Evolutionary conservation across 148 eudicot genomes (phyloP).

Genomic region (Camellia sinensis): DNA sequence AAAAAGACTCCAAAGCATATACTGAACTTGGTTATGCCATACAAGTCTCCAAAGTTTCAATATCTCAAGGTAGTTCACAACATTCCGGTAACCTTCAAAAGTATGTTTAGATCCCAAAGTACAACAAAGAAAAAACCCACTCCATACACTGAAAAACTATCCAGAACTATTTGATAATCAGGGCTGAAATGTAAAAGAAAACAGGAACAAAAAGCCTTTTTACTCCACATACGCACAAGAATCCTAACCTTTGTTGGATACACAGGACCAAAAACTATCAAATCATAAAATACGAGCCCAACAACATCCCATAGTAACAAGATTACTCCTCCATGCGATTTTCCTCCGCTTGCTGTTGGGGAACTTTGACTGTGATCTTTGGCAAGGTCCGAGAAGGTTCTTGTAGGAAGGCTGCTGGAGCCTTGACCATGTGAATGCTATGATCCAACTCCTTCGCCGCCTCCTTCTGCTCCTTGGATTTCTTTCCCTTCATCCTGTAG

Average conservation of each 20-base stretch:
- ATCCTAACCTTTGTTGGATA: background rate
- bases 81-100: background rate
- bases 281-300: background rate
- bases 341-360: conserved; percentile 35
- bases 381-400: conserved; percentile 51
- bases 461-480: conserved; percentile 15
- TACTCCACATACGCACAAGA: background rate
- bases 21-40: no score
- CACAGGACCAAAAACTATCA: background rate
- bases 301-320: background rate
- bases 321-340: conserved; percentile 71
- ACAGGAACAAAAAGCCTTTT: background rate
- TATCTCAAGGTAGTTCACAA: no score
- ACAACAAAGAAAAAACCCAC: background rate
- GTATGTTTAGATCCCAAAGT: background rate
- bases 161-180: background rate
- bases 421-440: conserved; percentile 46
- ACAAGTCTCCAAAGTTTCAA: background rate
- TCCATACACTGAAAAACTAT: background rate
- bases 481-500: conserved; percentile 59
- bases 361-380: conserved; percentile 51
- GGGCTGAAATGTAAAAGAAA: background rate
- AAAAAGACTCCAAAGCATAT: no score
- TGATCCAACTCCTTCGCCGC: conserved; percentile 46
- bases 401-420: conserved; percentile 37